Base-by-base conservation (phyloP, 768 basidiomycete species). In the Steccherinum ochraceum region DNA sequence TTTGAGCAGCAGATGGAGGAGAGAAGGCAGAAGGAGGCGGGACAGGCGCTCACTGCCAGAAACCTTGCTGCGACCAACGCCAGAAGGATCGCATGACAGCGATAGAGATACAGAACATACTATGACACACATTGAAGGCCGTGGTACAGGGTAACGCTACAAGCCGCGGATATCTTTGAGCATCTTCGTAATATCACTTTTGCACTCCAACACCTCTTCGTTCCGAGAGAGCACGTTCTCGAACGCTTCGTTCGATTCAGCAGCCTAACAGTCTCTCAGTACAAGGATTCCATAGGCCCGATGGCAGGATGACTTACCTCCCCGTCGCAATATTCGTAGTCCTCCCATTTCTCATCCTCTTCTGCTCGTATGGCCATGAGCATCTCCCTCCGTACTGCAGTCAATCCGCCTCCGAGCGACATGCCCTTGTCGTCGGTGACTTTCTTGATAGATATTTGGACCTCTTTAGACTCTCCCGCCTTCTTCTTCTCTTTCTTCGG, bases 331-430 rank as follows among this genome's bases (percentile, higher is more conserved):
- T 83, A 90, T 45, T 82, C 73, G 20, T 89, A 69, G 43, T 79
- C 71, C 58, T 82, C 69, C 89, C 89, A 93, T 48, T 67, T 67
- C 61, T 89, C 89, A 48, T 90, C 89, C 59, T 89, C 86, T 61
- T 92, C 89, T 2, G 70, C 69, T 24, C 86, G 78, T 35, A 90
- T 81, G n/a, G 76, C 71, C 45, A 78, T 74, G 20, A 93, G 65
- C 78, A 93, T 89, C 56, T 93, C 89, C 59, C 87, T 75, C 46
- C 89, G 74, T 10, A 80, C 79, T 4, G 76, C 64, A 42, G 89
- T 87, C 48, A 91, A 66, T 0, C 86, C 83, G 10, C 86, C 85
- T 58, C 78, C 78, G 26, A 76, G 60, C n/a, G 66, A 63, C 40
- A 70, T 67, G 3, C 73, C 71, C 55, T 81, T 81, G 51, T 88